A percentile compares a stretch with the other conserved stretches of the same genome.
These are phyloP conservation scores for Pholiota molesta DNA, from an alignment of 768 basidiomycete genomes.

Conservation along the genomic window DNA sequence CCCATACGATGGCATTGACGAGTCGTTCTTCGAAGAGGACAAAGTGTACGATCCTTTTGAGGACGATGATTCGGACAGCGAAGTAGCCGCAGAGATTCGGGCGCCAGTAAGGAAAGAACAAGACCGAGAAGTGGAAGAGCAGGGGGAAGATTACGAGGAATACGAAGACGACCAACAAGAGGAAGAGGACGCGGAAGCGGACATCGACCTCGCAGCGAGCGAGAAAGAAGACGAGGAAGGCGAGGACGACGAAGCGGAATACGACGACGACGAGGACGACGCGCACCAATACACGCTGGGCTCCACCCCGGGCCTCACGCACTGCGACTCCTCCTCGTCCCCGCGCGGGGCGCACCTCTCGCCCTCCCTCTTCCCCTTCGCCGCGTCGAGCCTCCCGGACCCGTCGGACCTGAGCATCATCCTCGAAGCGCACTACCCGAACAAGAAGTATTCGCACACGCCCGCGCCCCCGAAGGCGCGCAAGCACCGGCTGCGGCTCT, in stretches of 20 bases:
- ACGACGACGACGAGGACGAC: constrained; percentile 1
- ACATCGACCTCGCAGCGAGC: background rate
- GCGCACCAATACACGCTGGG: constrained; percentile 2
- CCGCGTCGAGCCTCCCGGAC: constrained; percentile 12
- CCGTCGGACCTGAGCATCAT: constrained; percentile 13
- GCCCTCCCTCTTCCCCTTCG: constrained; percentile 20
- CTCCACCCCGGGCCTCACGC: constrained; percentile 25
- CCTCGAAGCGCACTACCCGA: constrained; percentile 26
- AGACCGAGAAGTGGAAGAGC: background rate
- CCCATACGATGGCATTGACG: constrained; percentile 19
- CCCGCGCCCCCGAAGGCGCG: constrained; percentile 44
- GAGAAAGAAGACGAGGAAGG: constrained; percentile 7
- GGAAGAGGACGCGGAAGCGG: constrained; percentile 12
- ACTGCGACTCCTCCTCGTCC: constrained; percentile 14
- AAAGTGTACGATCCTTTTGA: constrained; percentile 24
- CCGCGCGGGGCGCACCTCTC: background rate
- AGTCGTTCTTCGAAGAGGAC: constrained; percentile 21
- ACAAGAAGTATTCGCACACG: constrained; percentile 36
- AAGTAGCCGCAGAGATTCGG: constrained; percentile 21
- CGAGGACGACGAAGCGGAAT: constrained; percentile 13
- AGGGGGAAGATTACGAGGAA: constrained; percentile 11
- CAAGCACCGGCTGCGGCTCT: constrained; percentile 37
- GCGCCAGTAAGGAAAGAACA: constrained; percentile 3
- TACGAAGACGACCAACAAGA: constrained; percentile 16
- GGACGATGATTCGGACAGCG: constrained; percentile 23